These are phyloP conservation scores for Nannizzia gypsea DNA, from an alignment of 2,329 filamentous ascomycete genomes.

Conservation along the genomic window DNA sequence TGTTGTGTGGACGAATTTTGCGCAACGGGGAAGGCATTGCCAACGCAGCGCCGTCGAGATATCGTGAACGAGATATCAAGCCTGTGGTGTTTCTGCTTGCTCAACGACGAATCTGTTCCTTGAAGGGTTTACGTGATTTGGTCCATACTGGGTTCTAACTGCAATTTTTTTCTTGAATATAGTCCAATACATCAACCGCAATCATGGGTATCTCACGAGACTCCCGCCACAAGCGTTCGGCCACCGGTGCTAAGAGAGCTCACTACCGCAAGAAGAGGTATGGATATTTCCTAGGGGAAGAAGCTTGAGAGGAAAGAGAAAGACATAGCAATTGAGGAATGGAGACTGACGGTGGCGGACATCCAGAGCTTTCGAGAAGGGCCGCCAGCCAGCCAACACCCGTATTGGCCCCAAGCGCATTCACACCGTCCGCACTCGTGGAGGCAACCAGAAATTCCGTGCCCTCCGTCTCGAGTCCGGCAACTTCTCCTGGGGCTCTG, in stretches of 20 bases:
- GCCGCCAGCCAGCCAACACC: constrained; percentile 98
- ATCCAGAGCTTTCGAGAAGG: constrained; percentile 98
- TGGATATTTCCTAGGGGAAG: constrained; percentile 18
- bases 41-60: neutral
- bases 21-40: neutral
- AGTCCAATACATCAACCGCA: constrained; percentile 53
- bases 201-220: constrained; percentile 99
- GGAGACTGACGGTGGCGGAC: constrained; percentile 5
- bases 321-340: neutral
- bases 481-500: constrained; percentile 99
- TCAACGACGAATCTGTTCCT: neutral
- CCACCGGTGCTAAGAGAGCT: constrained; percentile 94
- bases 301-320: too few relatives aligned
- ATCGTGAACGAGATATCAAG: neutral
- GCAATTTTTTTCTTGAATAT: constrained; percentile 10
- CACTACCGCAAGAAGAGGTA: constrained; percentile 62
- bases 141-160: neutral
- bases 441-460: constrained; percentile 99
- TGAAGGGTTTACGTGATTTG: neutral
- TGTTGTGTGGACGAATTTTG: neutral
- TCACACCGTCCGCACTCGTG: constrained; percentile 91
- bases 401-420: constrained; percentile 96
- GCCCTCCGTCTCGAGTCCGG: constrained; percentile 95
- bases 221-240: constrained; percentile 99
- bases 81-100: neutral